Percentiles rank a stretch among this genome's conserved stretches.
Evolutionary conservation across 2,329 filamentous ascomycete species (phyloP).

Genomic region (Drechslerella coelobrocha): DNA sequence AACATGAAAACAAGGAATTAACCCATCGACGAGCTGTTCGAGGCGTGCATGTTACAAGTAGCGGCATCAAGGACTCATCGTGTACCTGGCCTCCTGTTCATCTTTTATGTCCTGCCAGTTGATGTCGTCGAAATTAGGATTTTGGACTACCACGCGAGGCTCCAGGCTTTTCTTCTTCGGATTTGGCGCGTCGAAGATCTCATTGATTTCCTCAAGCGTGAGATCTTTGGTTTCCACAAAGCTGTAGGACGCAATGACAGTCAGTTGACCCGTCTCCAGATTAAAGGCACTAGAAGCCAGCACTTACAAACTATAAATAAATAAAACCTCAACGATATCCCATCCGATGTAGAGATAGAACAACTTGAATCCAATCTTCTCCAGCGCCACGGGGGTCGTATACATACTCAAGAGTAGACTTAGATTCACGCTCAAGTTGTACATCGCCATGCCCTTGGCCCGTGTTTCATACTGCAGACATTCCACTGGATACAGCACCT

Average conservation of each 20-base stretch:
- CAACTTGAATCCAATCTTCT: conserved; percentile 64
- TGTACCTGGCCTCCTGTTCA: conserved; percentile 33
- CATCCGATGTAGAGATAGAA: conserved; percentile 62
- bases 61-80: conserved; percentile 49
- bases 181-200: conserved; percentile 69
- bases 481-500: conserved; percentile 62
- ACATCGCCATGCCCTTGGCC: conserved; percentile 63
- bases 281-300: conserved; percentile 52
- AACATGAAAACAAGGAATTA: too few species aligned
- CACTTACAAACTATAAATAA: conserved; percentile 56
- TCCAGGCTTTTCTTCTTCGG: conserved; percentile 53
- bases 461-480: conserved; percentile 61
- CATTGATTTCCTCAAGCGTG: conserved; percentile 73
- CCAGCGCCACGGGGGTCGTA: conserved; percentile 62
- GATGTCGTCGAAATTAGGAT: conserved; percentile 49
- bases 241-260: conserved; percentile 28
- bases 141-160: conserved; percentile 37
- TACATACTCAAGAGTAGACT: conserved; percentile 62
- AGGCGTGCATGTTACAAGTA: too few species aligned
- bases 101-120: conserved; percentile 50
- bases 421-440: conserved; percentile 61
- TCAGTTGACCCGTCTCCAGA: conserved; percentile 53
- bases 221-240: conserved; percentile 72
- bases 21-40: too few species aligned
- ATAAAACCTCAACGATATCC: conserved; percentile 59